phyloP scores from a whole-genome alignment of 192 early-diverging fungal species.

The Coemansia biformis region DNA sequence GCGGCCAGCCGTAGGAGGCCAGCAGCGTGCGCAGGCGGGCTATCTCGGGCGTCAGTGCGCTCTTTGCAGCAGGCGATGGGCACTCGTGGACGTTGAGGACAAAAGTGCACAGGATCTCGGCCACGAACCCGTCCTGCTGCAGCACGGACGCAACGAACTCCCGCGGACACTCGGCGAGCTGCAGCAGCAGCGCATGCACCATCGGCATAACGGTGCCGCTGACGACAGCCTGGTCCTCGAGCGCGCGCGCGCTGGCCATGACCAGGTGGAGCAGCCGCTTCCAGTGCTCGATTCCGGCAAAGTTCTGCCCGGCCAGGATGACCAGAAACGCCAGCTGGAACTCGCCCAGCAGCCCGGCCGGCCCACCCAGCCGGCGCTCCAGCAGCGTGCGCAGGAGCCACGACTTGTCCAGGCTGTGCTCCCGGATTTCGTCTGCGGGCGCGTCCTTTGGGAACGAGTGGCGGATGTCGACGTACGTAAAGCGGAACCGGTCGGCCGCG shows the following conservation, averaged over 20 bases:
- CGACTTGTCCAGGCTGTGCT: constrained; percentile 84
- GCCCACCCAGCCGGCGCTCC: constrained; percentile 13
- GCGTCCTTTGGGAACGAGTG: constrained; percentile 76
- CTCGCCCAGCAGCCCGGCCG: constrained; percentile 65
- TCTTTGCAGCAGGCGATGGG: constrained; percentile 6
- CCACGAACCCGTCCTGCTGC: constrained; percentile 34
- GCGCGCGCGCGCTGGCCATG: constrained; percentile 58
- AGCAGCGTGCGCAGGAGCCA: constrained; percentile 58
- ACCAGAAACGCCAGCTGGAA: constrained; percentile 77
- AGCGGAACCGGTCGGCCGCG: constrained; percentile 36
- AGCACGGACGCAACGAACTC: constrained; percentile 36
- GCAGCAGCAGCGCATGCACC: constrained; percentile 33
- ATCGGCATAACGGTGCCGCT: constrained; percentile 37
- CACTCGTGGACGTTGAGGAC: constrained; percentile 41
- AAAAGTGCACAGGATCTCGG: constrained; percentile 34
- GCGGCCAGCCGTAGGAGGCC: constrained; percentile 59
- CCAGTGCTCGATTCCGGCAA: constrained; percentile 84
- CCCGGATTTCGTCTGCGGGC: constrained; percentile 59
- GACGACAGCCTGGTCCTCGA: constrained; percentile 32
- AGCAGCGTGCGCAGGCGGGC: constrained; percentile 51
- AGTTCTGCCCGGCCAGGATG: constrained; percentile 75
- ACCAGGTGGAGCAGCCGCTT: constrained; percentile 70
- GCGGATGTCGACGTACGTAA: constrained; percentile 74
- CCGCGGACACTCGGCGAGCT: constrained; percentile 15
- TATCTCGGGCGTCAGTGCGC: constrained; percentile 41